Evolutionary conservation across 805 yeast species (phyloP).

Genomic region (Saturnispora zaruensis): DNA sequence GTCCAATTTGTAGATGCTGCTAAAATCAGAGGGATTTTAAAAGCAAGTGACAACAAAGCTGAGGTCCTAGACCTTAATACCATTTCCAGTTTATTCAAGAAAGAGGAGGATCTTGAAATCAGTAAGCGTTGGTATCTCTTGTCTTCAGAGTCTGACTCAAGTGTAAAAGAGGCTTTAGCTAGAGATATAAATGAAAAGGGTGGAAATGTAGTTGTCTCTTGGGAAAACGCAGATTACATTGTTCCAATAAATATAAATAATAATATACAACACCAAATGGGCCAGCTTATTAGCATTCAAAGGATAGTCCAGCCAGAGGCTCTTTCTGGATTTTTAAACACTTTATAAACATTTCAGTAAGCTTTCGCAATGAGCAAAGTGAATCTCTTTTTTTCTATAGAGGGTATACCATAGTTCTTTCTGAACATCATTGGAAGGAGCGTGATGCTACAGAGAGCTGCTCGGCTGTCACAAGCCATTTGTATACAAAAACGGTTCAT

Average conservation of each 20-base stretch:
- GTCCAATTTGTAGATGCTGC: not conserved
- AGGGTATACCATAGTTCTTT: no score
- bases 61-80: not conserved
- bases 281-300: not conserved
- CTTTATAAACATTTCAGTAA: not conserved
- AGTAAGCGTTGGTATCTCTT: not conserved
- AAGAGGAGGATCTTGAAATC: not conserved
- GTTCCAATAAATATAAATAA: not conserved
- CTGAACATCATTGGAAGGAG: no score
- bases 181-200: not conserved
- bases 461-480: not conserved
- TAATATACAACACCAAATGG: not conserved
- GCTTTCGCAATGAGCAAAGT: not conserved
- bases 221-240: slow-evolving; percentile 2
- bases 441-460: not conserved
- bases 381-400: not conserved
- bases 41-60: not conserved
- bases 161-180: not conserved
- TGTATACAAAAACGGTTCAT: slow-evolving; percentile 10
- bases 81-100: not conserved
- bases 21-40: not conserved
- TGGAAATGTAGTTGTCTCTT: not conserved
- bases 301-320: not conserved
- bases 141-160: not conserved
- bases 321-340: not conserved